These are phyloP conservation scores for Kwoniella europaea DNA, from an alignment of 768 basidiomycete genomes.

Conservation along the genomic window DNA sequence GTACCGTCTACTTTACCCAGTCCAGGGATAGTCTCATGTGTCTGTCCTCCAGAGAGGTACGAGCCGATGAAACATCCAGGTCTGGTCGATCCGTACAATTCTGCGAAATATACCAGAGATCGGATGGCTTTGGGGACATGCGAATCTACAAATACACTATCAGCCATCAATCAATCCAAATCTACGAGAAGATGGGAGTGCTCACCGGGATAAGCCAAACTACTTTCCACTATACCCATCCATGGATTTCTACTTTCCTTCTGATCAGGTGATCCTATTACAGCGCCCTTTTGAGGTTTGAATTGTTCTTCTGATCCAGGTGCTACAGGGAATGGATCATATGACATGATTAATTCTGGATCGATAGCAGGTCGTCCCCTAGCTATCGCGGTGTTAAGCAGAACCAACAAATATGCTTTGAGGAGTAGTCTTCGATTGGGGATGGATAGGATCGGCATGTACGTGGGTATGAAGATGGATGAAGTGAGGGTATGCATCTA, in stretches of 20 bases:
- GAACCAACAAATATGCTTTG: conserved; percentile 30
- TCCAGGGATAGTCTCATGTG: conserved; percentile 38
- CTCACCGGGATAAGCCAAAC: conserved; percentile 41
- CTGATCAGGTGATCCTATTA: conserved; percentile 21
- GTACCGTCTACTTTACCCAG: conserved; percentile 37
- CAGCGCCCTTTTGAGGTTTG: conserved; percentile 10
- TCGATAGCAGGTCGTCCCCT: conserved; percentile 39
- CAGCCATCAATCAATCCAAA: neutral
- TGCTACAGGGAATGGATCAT: conserved; percentile 30
- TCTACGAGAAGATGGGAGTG: neutral
- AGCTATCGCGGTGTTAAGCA: conserved; percentile 33
- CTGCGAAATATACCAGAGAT: conserved; percentile 33
- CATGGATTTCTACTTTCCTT: conserved; percentile 37
- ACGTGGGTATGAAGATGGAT: conserved; percentile 46
- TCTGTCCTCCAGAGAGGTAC: conserved; percentile 20
- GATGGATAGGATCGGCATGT: conserved; percentile 28
- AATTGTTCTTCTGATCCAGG: conserved; percentile 16
- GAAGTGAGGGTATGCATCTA: conserved; percentile 51
- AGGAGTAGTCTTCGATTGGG: conserved; percentile 38
- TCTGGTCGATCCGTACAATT: conserved; percentile 29
- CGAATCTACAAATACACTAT: conserved; percentile 29
- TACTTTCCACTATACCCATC: conserved; percentile 36
- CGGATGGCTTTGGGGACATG: conserved; percentile 49
- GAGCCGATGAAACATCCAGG: conserved; percentile 33
- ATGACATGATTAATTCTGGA: conserved; percentile 32